Evolutionary conservation across 108 stramenopile genomes (phyloP).

Genomic region (Cyclotella cryptica): DNA sequence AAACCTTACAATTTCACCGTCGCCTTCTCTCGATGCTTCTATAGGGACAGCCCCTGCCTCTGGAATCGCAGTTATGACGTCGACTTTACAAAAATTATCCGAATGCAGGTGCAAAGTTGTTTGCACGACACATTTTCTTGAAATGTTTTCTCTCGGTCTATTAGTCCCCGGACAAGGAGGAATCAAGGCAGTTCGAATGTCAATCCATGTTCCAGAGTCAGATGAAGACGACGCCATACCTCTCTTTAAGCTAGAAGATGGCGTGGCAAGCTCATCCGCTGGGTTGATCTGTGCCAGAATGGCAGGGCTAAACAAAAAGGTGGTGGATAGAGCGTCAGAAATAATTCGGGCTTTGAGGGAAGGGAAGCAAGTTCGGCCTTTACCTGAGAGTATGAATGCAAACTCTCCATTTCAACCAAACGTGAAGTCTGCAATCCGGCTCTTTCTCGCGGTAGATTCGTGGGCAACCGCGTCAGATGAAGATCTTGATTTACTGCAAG

Average conservation of each 20-base stretch:
- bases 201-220: constrained; percentile 79
- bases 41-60: constrained; percentile 89
- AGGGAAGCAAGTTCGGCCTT: constrained; percentile 59
- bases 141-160: constrained; percentile 91
- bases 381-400: constrained; percentile 59
- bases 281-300: constrained; percentile 92
- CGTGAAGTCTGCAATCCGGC: constrained; percentile 53
- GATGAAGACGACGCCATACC: constrained; percentile 71
- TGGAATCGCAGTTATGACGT: constrained; percentile 91
- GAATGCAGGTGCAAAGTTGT: constrained; percentile 74
- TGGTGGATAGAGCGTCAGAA: constrained; percentile 71
- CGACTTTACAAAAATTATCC: constrained; percentile 77
- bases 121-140: constrained; percentile 94
- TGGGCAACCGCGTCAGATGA: constrained; percentile 65
- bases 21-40: neutral
- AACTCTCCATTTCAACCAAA: constrained; percentile 59
- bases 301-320: constrained; percentile 75
- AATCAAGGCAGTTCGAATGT: constrained; percentile 88
- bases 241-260: constrained; percentile 91
- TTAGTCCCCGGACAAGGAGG: constrained; percentile 70
- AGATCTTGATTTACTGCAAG: constrained; percentile 46
- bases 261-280: constrained; percentile 88
- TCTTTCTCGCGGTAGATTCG: constrained; percentile 59
- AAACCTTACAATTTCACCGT: neutral
- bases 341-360: constrained; percentile 71